Conservation (phyloP, 192 early-diverging fungal genomes). For the Linnemannia hyalina region DNA sequence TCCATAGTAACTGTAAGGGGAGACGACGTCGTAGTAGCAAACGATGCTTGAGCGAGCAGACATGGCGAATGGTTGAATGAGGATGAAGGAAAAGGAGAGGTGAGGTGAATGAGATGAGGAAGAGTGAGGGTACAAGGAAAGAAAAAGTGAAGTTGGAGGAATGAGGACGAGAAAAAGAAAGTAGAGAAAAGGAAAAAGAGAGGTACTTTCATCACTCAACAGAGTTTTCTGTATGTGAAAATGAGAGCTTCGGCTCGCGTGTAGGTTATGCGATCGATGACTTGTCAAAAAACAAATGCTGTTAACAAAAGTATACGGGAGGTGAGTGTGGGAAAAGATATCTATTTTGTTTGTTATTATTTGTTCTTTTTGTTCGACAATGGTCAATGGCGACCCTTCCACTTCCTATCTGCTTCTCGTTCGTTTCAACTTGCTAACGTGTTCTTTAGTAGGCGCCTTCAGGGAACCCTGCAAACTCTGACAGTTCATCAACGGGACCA, state of each 20-base stretch:
- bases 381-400: background rate
- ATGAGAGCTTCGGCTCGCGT: background rate
- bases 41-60: slow-evolving; percentile 24
- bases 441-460: slow-evolving; percentile 61
- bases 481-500: slow-evolving; percentile 65
- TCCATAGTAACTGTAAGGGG: slow-evolving; percentile 48
- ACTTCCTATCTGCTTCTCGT: background rate
- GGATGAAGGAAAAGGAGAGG: background rate
- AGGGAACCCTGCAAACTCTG: slow-evolving; percentile 71
- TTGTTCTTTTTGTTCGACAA: background rate
- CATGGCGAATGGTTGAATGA: slow-evolving; percentile 19
- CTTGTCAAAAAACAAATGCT: background rate
- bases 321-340: background rate
- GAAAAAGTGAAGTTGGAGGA: background rate
- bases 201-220: background rate
- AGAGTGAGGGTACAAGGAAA: background rate
- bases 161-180: background rate
- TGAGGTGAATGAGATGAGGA: background rate
- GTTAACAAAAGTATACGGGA: background rate
- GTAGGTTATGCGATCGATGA: too few relatives aligned
- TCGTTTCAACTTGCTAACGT: background rate
- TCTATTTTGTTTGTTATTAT: background rate
- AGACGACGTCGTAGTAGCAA: slow-evolving; percentile 47
- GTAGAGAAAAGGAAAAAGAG: background rate
- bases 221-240: slow-evolving; percentile 1